Evolutionary conservation across 2,329 filamentous ascomycete species (phyloP).

Genomic region (Penicillium freii): DNA sequence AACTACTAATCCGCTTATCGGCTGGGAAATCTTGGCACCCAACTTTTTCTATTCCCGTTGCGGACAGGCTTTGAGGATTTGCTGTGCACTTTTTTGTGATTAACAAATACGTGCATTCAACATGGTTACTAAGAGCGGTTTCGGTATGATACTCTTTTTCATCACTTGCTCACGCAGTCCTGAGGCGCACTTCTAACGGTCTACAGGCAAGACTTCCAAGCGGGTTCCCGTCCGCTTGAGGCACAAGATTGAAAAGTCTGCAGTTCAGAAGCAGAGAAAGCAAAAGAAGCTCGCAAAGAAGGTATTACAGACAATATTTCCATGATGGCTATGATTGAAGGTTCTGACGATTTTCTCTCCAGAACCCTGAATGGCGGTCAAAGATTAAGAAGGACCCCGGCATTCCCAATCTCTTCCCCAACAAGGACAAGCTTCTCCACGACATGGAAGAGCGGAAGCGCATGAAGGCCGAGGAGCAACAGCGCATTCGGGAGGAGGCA

Average conservation of each 20-base stretch:
- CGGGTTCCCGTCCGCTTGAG: conserved; percentile 82
- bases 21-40: conserved; percentile 35
- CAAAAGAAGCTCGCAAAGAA: conserved; percentile 85
- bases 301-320: conserved; percentile 37
- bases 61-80: conserved; percentile 13
- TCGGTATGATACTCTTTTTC: conserved; percentile 30
- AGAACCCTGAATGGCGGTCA: conserved; percentile 93
- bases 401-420: conserved; percentile 95
- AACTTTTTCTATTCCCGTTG: conserved; percentile 27
- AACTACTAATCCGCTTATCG: conserved; percentile 37
- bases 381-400: conserved; percentile 97
- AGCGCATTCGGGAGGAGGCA: conserved; percentile 68
- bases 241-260: conserved; percentile 94
- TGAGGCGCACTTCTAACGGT: conserved; percentile 6
- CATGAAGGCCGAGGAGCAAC: conserved; percentile 75
- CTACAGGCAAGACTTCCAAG: conserved; percentile 88
- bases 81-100: conserved; percentile 16
- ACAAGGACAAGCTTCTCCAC: conserved; percentile 91
- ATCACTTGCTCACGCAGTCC: not conserved
- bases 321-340: not conserved
- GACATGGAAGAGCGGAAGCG: conserved; percentile 89
- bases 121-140: conserved; percentile 38
- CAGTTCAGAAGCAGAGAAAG: conserved; percentile 87
- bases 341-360: conserved; percentile 14
- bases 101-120: conserved; percentile 21